Evolutionary conservation across 306 rosid species (phyloP), one percentile per base, ranked within the genome.

Genomic region (Prunus dulcis): DNA sequence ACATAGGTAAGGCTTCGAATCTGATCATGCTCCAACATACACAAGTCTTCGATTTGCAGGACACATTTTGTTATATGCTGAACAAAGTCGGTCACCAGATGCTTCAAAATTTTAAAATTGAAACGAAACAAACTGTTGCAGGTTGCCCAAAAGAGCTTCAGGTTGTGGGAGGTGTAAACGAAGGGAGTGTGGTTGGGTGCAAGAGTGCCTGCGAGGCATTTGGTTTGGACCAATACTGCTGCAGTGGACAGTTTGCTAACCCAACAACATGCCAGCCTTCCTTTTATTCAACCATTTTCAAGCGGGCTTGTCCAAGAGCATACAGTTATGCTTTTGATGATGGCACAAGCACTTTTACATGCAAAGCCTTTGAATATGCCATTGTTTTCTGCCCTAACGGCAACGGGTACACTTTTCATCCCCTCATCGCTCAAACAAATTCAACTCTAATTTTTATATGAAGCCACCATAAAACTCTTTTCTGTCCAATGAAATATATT

Each of bases 141-240:
- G 97, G 96, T 73, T 94, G 98, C 64, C 98, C 98, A 1, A 94
- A 89, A 81, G 98, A 94, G 86, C 92, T 94, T 81, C 98, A 94
- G 83, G 95, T 92, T 25, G 92, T 88, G 28, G 91, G 83, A 56
- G 84, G 82, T 20, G 91, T 63, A 80, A 74, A 27, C n/a, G 87
- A 82, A 77, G 81, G 83, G 9, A 87, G 78, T 20, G 96, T 92
- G 55, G 74, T 94, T 28, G 97, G 88, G 15, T 94, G 98, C 76
- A 92, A 84, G 76, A 94, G 98, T 77, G 96, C 98, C 0, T 91
- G 98, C 28, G 97, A 88, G 79, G 97, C 97, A 4, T 93, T 93
- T 63, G 91, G 97, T 32, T 82, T 82, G 25, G 97, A 91, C 64
- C 87, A 83, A 52, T 93, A 93, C 14, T 91, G 98, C 72, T 93